phyloP scores from a whole-genome alignment of 164 flowering plant genomes.

The Saururus chinensis region DNA sequence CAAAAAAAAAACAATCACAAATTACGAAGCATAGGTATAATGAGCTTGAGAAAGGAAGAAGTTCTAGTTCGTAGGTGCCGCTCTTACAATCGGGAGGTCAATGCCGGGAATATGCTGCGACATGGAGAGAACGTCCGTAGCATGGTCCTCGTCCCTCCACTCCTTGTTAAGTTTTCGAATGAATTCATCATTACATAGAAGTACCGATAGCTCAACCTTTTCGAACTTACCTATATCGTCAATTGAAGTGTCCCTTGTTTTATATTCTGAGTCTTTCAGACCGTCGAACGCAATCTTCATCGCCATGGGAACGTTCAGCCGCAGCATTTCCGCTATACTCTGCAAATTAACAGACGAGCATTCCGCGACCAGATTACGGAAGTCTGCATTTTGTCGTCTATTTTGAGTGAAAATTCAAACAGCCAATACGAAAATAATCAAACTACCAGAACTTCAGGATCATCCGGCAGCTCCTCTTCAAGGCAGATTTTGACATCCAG shows the following conservation, averaged over 20 bases:
- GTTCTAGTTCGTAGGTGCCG: neutral
- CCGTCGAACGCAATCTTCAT: conserved; percentile 85
- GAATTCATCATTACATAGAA: conserved; percentile 89
- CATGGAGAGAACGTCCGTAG: conserved; percentile 98
- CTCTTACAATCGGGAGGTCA: conserved; percentile 75
- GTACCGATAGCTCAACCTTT: conserved; percentile 68
- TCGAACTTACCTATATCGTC: conserved; percentile 72
- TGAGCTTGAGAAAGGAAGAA: too few relatives aligned
- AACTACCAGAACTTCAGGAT: conserved; percentile 63
- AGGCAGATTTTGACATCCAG: conserved; percentile 66
- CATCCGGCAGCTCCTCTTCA: conserved; percentile 81
- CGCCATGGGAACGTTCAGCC: conserved; percentile 79
- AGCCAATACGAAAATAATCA: neutral
- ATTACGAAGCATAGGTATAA: neutral
- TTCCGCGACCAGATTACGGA: too few relatives aligned
- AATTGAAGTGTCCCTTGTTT: conserved; percentile 67
- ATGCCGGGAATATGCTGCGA: conserved; percentile 84
- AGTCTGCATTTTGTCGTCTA: too few relatives aligned
- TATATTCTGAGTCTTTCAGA: conserved; percentile 52
- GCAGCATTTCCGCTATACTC: conserved; percentile 83
- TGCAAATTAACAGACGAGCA: conserved; percentile 14
- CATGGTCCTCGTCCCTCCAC: conserved; percentile 93
- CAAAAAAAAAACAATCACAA: conserved; percentile 1
- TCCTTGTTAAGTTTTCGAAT: conserved; percentile 81
- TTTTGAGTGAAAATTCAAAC: neutral